Conservation (phyloP, 169 alveolate species). For the Plasmodium knowlesi region DNA sequence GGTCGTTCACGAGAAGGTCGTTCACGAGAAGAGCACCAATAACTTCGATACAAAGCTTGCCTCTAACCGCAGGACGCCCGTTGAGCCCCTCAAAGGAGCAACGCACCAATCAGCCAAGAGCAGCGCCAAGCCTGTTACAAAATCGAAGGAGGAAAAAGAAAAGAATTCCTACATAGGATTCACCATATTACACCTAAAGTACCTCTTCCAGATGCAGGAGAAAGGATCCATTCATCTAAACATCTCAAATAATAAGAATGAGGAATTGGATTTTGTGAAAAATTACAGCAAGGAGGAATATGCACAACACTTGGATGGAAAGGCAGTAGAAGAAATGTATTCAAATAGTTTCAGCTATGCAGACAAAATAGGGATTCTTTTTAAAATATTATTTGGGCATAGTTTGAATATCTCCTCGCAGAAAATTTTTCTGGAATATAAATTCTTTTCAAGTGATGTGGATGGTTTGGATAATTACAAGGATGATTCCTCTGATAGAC, state of each 20-base stretch:
- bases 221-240: constrained; percentile 39
- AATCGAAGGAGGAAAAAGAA: background rate
- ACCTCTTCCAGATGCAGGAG: constrained; percentile 33
- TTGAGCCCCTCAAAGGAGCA: background rate
- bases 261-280: constrained; percentile 14
- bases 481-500: background rate
- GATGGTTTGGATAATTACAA: background rate
- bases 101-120: background rate
- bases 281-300: constrained; percentile 18
- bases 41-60: background rate
- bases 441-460: background rate
- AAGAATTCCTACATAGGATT: constrained; percentile 54
- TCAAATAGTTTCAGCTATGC: constrained; percentile 35
- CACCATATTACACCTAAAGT: constrained; percentile 43
- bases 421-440: constrained; percentile 23
- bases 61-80: background rate
- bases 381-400: constrained; percentile 28
- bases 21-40: background rate
- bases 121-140: background rate
- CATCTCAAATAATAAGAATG: constrained; percentile 43
- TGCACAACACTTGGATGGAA: constrained; percentile 6
- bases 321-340: background rate
- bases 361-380: constrained; percentile 34
- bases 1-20: background rate
- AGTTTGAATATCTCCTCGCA: constrained; percentile 28